Base-by-base conservation (phyloP, 2,329 filamentous ascomycete genomes). In the Elsinoe australis region DNA sequence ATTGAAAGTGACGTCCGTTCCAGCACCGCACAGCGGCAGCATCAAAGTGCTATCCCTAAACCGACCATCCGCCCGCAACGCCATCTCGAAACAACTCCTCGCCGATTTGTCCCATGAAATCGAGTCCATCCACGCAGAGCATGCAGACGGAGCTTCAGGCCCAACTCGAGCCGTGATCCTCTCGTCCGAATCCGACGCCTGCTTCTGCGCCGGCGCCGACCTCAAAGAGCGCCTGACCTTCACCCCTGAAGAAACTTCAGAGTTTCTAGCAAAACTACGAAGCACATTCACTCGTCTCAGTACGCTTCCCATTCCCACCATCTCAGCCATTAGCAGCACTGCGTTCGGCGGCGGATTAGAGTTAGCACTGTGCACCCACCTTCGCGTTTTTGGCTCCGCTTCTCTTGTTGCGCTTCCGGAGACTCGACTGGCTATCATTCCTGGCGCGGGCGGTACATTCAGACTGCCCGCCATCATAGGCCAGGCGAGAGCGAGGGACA, bases 311-410 rank as follows among this genome's bases (percentile, higher is more conserved):
- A 82, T 96, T 56, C 92, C 92, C 21, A 94, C 90, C 45, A 90
- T 98, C 62, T 82, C 85, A 3, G 88, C 88, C 50, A 79, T 98
- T 53, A 83, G 84, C 48, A 92, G 86, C 42, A 71, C 86, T 50
- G 92, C 92, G 4, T 82, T 96, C 22, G 92, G 92, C 54, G 92
- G 92, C 59, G 92, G 92, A 38, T 81, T 98, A 55, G 92, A 98
- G 69, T 79, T 98, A 47, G 90, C 88, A 1, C 79, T 98, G 5
- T 82, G 84, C 56, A 94, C 90, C 1, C 82, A 92, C 66, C 80
- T 98, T 67, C 87, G 92, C 55, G 83, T 98, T 46, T 82, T 96
- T 56, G 78, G 82, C 24, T 87, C 85, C 31, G 85, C 82, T 26
- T 85, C 87, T 12, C 71, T 74, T 18, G 80, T 98, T 48, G 89